These are phyloP conservation scores for Nicotiana attenuata DNA, from an alignment of 257 asterid genomes.

Conservation along the genomic window DNA sequence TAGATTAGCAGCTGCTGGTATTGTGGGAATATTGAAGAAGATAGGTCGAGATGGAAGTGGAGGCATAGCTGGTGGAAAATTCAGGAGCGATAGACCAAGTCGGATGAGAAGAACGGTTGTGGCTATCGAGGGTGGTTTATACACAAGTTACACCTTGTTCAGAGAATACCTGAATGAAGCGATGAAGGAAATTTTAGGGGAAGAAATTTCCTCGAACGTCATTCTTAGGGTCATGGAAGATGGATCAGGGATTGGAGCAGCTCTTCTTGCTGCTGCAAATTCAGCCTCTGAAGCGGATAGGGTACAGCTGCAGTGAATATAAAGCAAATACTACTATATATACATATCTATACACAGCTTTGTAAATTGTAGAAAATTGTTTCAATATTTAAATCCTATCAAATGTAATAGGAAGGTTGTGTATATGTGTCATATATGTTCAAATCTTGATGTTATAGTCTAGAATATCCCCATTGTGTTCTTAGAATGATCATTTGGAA, in stretches of 20 bases:
- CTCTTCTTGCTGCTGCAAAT: constrained; percentile 77
- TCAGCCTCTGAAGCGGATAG: constrained; percentile 35
- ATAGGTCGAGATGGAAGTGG: constrained; percentile 78
- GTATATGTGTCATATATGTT: constrained; percentile 8
- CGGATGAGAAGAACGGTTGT: constrained; percentile 65
- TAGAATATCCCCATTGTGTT: background rate
- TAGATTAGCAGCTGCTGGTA: constrained; percentile 86
- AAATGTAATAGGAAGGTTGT: constrained; percentile 13
- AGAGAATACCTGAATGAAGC: constrained; percentile 77
- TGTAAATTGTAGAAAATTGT: constrained; percentile 35
- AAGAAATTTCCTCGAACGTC: constrained; percentile 52
- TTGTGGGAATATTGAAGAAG: constrained; percentile 83
- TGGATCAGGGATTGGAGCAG: constrained; percentile 87
- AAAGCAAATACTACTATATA: constrained; percentile 12
- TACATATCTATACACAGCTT: constrained; percentile 17
- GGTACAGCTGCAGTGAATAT: constrained; percentile 37
- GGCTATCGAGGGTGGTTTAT: constrained; percentile 73
- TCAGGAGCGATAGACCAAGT: constrained; percentile 24
- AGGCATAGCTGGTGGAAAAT: constrained; percentile 38
- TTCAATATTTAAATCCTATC: background rate
- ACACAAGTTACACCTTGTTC: constrained; percentile 58
- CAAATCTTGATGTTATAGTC: constrained; percentile 1
- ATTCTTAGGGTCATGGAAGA: constrained; percentile 56
- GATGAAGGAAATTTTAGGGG: constrained; percentile 59
- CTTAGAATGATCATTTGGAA: background rate